Base-by-base conservation (phyloP, 768 basidiomycete species). In the Grammothele lineata region DNA sequence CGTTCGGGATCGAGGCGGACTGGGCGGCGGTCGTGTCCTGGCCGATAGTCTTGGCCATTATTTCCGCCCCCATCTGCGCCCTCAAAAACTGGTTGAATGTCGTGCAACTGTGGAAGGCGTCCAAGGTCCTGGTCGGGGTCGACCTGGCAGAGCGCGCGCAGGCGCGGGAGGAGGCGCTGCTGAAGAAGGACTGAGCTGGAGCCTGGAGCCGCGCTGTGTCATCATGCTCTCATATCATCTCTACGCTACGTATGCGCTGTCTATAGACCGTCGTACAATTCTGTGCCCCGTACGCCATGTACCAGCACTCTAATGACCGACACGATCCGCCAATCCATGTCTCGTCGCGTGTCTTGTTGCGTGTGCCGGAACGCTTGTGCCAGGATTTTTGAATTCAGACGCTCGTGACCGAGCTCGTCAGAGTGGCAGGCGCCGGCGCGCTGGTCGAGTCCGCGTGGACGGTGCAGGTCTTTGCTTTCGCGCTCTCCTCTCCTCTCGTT, bases 91-190 rank as follows among this genome's bases (percentile, higher is more conserved):
- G 93, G 47, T 91, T 99, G 73, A 96, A 97, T 64, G 66, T 88
- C 26, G 93, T 99, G 6, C 96, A 99, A 66, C 80, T 97, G 48
- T 97, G 94, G 94, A 99, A 99, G 65, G 95, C 96, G 22, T 87
- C 88, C 27, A 92, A 92, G 68, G 91, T 92, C 45, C 76, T 96
- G 14, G 93, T 96, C 12, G 92, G 93, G 0, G 88, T 96, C 10
- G 93, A 96, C 61, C 70, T 96, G 38, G 89, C 88, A 36, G 92
- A 94, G 66, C 72, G 93, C 55, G 82, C 83, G 32, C 75, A 77
- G 46, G 85, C 77, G 17, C 70, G 83, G 46, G 70, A 76, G 47
- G 74, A 62, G 54, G 56, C 58, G 53, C 49, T 51, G 41, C 19
- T 43, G 38, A 59, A 59, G 50, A 47, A 48, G 48, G 42, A 45